Conservation (phyloP, 2,329 filamentous ascomycete genomes). For the Tothia fuscella region DNA sequence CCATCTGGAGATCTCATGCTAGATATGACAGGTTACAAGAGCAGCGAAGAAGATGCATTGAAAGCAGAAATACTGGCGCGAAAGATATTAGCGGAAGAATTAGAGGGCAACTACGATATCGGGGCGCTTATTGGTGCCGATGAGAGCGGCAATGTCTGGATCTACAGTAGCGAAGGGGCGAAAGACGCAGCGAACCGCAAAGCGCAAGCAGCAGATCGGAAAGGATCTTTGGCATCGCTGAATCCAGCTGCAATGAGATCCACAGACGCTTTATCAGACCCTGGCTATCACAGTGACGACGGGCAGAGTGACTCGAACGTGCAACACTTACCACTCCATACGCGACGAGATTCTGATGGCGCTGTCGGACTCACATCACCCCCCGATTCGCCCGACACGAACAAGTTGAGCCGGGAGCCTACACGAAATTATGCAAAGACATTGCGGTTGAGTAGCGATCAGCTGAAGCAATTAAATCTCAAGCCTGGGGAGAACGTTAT, state of each 20-base stretch:
- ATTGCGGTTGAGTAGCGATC: conserved; percentile 83
- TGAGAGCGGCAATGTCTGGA: conserved; percentile 96
- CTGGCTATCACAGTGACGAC: conserved; percentile 81
- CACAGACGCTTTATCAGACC: conserved; percentile 79
- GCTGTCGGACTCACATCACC: conserved; percentile 55
- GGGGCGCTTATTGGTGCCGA: conserved; percentile 91
- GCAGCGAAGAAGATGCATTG: conserved; percentile 81
- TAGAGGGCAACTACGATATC: conserved; percentile 93
- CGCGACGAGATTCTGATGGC: conserved; percentile 56
- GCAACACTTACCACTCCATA: conserved; percentile 50
- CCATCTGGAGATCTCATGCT: conserved; percentile 91
- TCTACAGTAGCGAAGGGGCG: conserved; percentile 94
- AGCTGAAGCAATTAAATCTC: conserved; percentile 74
- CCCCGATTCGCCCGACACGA: conserved; percentile 37
- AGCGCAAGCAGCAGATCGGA: conserved; percentile 66
- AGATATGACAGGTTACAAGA: conserved; percentile 96
- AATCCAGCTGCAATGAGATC: conserved; percentile 42
- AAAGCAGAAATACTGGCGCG: conserved; percentile 87
- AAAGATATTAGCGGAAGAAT: conserved; percentile 74
- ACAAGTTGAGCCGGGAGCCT: conserved; percentile 28
- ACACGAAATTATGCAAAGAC: conserved; percentile 94
- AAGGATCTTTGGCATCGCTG: conserved; percentile 35
- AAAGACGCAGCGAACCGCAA: conserved; percentile 77
- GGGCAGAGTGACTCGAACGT: conserved; percentile 62
- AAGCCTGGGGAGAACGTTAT: conserved; percentile 82